These are phyloP conservation scores for Sordariomycetes sp. DNA, from an alignment of 2,329 filamentous ascomycete genomes.

Conservation along the genomic window DNA sequence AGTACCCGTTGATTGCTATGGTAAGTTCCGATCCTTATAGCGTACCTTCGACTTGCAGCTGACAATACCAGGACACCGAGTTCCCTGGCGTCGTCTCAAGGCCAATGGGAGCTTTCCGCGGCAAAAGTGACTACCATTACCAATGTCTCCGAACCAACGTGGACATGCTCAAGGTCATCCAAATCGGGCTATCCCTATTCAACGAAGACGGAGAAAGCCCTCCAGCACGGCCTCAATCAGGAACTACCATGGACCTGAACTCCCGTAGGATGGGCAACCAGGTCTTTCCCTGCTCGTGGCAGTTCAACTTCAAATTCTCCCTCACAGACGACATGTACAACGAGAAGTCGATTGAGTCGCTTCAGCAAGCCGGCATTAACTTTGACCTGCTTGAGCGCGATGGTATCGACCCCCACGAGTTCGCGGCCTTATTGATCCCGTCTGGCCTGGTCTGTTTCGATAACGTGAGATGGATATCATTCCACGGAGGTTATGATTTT, in stretches of 20 bases:
- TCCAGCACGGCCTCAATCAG: slow-evolving; percentile 53
- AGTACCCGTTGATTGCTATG: slow-evolving; percentile 96
- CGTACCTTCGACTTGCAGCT: neutral
- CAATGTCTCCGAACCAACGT: slow-evolving; percentile 96
- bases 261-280: slow-evolving; percentile 29
- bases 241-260: slow-evolving; percentile 22
- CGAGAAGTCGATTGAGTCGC: slow-evolving; percentile 84
- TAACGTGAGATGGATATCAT: slow-evolving; percentile 91
- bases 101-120: slow-evolving; percentile 88
- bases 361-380: slow-evolving; percentile 87
- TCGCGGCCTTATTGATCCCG: slow-evolving; percentile 81
- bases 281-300: slow-evolving; percentile 77
- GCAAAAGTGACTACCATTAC: slow-evolving; percentile 97
- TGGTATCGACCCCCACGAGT: slow-evolving; percentile 83
- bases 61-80: slow-evolving; percentile 68
- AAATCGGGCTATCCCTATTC: slow-evolving; percentile 91
- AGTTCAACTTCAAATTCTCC: slow-evolving; percentile 98
- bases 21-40: slow-evolving; percentile 41
- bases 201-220: slow-evolving; percentile 83
- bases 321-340: slow-evolving; percentile 97
- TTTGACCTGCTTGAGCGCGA: slow-evolving; percentile 76
- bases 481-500: slow-evolving; percentile 97
- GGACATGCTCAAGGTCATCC: slow-evolving; percentile 94
- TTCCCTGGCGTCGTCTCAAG: slow-evolving; percentile 96
- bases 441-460: slow-evolving; percentile 85